phyloP scores from a whole-genome alignment of 345 rosid species.

The Lepidium aucheri region DNA sequence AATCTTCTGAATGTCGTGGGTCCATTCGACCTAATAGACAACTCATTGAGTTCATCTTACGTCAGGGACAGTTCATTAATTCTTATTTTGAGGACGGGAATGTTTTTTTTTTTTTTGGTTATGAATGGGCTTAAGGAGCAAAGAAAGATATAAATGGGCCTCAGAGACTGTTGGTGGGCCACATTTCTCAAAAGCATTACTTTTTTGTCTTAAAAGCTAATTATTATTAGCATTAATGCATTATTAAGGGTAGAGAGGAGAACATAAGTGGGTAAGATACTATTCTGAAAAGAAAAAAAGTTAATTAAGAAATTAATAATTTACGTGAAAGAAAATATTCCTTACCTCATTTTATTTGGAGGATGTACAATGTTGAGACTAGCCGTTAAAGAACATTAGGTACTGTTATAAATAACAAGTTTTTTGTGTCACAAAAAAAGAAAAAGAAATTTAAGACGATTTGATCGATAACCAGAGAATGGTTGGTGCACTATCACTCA shows the following conservation, averaged over 20 bases:
- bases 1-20: slow-evolving; percentile 16
- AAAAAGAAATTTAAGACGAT: too few species aligned
- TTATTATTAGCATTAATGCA: not conserved
- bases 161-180: not conserved
- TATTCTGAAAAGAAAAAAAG: too few species aligned
- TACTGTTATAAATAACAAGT: not conserved
- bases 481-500: slow-evolving; percentile 19
- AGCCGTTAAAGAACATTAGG: slow-evolving; percentile 17
- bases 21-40: slow-evolving; percentile 21
- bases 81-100: too few species aligned
- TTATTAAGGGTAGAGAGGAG: too few species aligned
- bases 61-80: slow-evolving; percentile 14
- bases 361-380: slow-evolving; percentile 5
- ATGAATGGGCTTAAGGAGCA: not conserved
- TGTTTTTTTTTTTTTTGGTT: not conserved
- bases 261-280: not conserved
- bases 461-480: not conserved
- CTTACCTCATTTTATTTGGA: not conserved
- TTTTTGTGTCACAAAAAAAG: not conserved
- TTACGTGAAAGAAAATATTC: not conserved
- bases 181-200: not conserved
- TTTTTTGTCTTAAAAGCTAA: not conserved
- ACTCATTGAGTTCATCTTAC: slow-evolving; percentile 27
- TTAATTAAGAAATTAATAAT: not conserved
- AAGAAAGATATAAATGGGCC: not conserved